Base-by-base conservation (phyloP, 1,284 basidiomycete genomes). In the Earliella scabrosa region DNA sequence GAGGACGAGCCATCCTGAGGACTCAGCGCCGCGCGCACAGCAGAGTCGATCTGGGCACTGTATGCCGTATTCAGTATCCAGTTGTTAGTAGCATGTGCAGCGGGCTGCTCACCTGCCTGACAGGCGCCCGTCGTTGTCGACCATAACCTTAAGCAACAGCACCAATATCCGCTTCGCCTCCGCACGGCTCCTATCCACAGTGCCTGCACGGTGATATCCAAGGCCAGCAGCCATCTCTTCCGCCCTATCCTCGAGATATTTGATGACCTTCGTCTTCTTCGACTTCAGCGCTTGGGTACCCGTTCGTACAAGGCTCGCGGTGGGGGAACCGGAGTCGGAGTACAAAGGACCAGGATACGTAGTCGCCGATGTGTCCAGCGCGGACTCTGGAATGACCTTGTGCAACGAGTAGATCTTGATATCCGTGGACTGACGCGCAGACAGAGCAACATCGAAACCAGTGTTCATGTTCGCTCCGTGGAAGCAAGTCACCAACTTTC, bases 281-380 rank as follows among this genome's bases (percentile, higher is more conserved):
- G 85, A 86, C 77, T 96, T 97, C 11, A 75, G 74, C 65, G 88
- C 87, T 1, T 82, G 77, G 2, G 84, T 79, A 23, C 82, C 83
- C 4, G 88, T 77, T 49, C 87, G 82, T n/a, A 92, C 87, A 16
- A 93, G 76, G 57, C 86, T 82, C 2, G 88, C 75, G 14, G 85
- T 80, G 0, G 85, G 81, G 4, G 83, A 76, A 11, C 86, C 85
- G 39, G 88, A 83, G 70, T 96, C 94, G 40, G 84, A 82, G 61
- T 93, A 86, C 57, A 97, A 71, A 2, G 95, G 95, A 0, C 95
- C 95, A 44, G 95, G 94, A 75, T 88, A 97, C 1, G 77, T 71
- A 2, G 80, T 75, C 4, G 80, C 72, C 11, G 86, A 82, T 5
- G 75, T 68, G 40, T 87, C 85, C 23, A 89, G 71, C 2, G 82